These are phyloP conservation scores for Yamadazyma jaroonii DNA, from an alignment of 1,139 yeast genomes.

Conservation along the genomic window DNA sequence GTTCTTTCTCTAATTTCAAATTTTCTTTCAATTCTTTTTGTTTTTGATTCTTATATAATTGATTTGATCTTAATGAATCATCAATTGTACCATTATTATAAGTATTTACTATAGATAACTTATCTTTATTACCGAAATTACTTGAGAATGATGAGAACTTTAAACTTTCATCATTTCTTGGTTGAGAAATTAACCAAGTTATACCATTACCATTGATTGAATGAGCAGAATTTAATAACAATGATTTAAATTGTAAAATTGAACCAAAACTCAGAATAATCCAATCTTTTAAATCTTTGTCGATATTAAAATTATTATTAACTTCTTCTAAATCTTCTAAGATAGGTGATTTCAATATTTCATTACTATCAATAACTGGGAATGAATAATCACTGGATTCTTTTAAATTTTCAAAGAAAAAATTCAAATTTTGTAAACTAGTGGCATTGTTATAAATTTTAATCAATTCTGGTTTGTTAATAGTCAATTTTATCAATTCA, in stretches of 20 bases:
- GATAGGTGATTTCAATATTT: constrained; percentile 21
- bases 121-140: constrained; percentile 31
- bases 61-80: constrained; percentile 52
- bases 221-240: constrained; percentile 58
- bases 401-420: constrained; percentile 55
- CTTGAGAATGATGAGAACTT: constrained; percentile 10
- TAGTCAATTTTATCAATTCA: constrained; percentile 39
- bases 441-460: constrained; percentile 58
- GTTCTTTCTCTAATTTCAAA: constrained; percentile 17
- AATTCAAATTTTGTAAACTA: constrained; percentile 55
- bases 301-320: constrained; percentile 33
- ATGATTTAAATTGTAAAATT: constrained; percentile 59
- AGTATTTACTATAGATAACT: constrained; percentile 67
- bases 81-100: constrained; percentile 71
- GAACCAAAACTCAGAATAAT: constrained; percentile 64
- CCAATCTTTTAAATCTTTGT: constrained; percentile 39
- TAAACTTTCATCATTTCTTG: constrained; percentile 18
- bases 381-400: constrained; percentile 17
- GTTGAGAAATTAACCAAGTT: constrained; percentile 71
- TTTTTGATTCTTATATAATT: constrained; percentile 36
- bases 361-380: constrained; percentile 21
- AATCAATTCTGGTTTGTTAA: constrained; percentile 45
- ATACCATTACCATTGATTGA: constrained; percentile 73
- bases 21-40: constrained; percentile 33
- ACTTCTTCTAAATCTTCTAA: constrained; percentile 1